Conservation (phyloP, 495 filamentous ascomycete species). For the Lophiotrema nucula region DNA sequence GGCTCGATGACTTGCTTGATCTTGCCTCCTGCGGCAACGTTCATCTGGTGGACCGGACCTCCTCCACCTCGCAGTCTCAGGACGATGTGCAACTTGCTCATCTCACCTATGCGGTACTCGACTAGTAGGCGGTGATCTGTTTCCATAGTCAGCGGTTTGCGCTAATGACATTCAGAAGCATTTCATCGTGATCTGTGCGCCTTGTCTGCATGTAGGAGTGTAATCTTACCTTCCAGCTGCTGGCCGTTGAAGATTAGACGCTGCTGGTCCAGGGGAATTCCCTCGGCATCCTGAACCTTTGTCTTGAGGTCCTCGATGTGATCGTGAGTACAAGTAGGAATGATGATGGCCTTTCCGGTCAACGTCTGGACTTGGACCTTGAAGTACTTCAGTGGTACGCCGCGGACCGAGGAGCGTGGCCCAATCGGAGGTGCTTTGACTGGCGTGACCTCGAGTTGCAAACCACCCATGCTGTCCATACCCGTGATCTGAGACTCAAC, state of each 20-base stretch:
- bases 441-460: conserved; percentile 32
- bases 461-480: conserved; percentile 13
- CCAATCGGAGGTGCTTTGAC: not conserved
- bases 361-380: not conserved
- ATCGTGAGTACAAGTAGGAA: not conserved
- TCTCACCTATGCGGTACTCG: conserved; percentile 92
- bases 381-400: not conserved
- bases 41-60: conserved; percentile 17
- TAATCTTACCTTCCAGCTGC: conserved; percentile 71
- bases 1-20: conserved; percentile 33
- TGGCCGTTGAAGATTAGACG: conserved; percentile 96
- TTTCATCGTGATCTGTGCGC: too few species aligned
- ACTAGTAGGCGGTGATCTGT: conserved; percentile 87
- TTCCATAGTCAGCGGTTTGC: not conserved
- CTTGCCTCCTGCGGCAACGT: conserved; percentile 31
- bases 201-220: not conserved
- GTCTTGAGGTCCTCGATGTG: not conserved
- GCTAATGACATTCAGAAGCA: too few species aligned
- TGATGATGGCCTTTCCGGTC: conserved; percentile 2
- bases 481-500: conserved; percentile 28
- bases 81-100: conserved; percentile 94
- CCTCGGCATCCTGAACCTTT: conserved; percentile 76
- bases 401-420: not conserved
- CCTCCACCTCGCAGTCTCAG: conserved; percentile 86
- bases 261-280: conserved; percentile 97